These are phyloP conservation scores for Boeremia exigua DNA, from an alignment of 2,329 filamentous ascomycete genomes.

Conservation along the genomic window DNA sequence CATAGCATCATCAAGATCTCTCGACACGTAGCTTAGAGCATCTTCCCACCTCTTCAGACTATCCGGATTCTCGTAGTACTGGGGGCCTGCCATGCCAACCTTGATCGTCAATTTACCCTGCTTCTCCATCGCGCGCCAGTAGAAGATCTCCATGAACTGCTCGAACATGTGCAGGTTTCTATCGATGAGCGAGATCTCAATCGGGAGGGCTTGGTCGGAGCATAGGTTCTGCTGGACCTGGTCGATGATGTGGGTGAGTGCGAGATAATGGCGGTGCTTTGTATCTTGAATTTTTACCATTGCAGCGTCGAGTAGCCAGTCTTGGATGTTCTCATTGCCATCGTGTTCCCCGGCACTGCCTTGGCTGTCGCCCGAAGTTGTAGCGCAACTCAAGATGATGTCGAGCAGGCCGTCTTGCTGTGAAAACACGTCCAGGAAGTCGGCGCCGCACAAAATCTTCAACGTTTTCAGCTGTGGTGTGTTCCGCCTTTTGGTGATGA, in stretches of 20 bases:
- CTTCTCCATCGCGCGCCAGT: conserved; percentile 13
- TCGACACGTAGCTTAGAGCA: conserved; percentile 10
- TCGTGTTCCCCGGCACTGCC: not conserved
- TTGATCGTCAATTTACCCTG: conserved; percentile 1
- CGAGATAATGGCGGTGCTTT: conserved; percentile 1
- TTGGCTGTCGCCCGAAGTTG: not conserved
- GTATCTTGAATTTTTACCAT: not conserved
- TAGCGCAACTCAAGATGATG: conserved; percentile 9
- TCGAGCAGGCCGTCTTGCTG: conserved; percentile 9
- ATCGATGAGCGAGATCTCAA: conserved; percentile 11
- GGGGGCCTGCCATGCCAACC: conserved; percentile 10
- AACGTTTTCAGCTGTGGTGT: not conserved
- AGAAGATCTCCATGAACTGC: conserved; percentile 17
- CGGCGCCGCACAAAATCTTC: conserved; percentile 3
- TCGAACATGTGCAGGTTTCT: conserved; percentile 17
- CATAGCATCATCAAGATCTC: conserved; percentile 17
- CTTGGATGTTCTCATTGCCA: not conserved
- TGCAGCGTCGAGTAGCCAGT: conserved; percentile 1
- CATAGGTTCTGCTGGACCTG: conserved; percentile 11
- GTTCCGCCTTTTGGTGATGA: conserved; percentile 3
- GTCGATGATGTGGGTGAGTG: conserved; percentile 10
- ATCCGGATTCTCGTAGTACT: not conserved
- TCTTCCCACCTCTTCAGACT: conserved; percentile 12
- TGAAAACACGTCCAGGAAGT: conserved; percentile 15
- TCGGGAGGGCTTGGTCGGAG: conserved; percentile 4